Base-by-base conservation (phyloP, 2,329 filamentous ascomycete species). In the Hypoxylon sp. region DNA sequence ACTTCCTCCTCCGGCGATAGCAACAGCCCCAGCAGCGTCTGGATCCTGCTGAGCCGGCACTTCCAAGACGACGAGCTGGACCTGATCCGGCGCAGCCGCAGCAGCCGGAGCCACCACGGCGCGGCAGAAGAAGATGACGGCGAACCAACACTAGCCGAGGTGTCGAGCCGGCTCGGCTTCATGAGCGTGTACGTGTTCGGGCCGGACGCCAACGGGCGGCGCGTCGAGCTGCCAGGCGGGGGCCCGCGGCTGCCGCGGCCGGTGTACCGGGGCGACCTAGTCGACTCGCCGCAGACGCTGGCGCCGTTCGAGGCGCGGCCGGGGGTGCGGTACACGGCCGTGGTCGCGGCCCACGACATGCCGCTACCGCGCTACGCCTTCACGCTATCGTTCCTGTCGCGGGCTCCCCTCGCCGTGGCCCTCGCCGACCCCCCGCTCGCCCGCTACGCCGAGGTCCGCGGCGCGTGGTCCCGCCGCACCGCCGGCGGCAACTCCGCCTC, bases 231-330 rank as follows among this genome's bases (percentile, higher is more conserved):
- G n/a, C n/a, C n/a, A n/a, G n/a, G n/a, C n/a, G n/a, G n/a, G n/a
- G n/a, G n/a, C n/a, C n/a, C n/a, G n/a, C 11, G 87, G 86, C 49
- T 90, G 94, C 53, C 85, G n/a, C n/a, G 86, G 5, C 84, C 87
- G 20, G 73, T 90, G 0, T 86, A 91, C 67, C 86, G 89, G 29
- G 90, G 89, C 0, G 90, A 91, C n/a, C 97, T 91, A 62, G 92
- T 98, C 27, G 94, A 97, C 74, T 96, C 93, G 2, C 92, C 92
- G 1, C 96, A 98, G 73, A 96, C 91, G 0, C 84, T 99, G 6
- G 85, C 96, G 40, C 88, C 89, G 55, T 82, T 96, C 59, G 83
- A 90, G 23, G 81, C 78, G 3, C 73, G 73, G 18, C 73, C 74
- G 4, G 73, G 72, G 38, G 72, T 72, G 5, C 66, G 73, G 1